These are phyloP conservation scores for Mortierella sp. DNA, from an alignment of 371 early-diverging fungal species.

Conservation along the genomic window DNA sequence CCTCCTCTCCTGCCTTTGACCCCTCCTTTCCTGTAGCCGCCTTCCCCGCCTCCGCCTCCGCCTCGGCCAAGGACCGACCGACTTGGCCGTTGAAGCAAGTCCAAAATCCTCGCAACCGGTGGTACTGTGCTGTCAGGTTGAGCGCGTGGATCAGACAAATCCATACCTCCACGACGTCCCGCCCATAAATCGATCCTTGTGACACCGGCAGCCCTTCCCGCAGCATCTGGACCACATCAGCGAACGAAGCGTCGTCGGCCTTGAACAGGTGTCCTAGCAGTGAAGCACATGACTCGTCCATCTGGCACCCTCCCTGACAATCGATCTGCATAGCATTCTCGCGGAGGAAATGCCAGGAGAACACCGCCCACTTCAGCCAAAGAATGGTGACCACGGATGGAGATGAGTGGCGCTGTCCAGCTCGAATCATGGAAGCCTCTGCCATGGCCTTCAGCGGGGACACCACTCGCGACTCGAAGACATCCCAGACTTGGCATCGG, in stretches of 20 bases:
- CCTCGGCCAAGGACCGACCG: constrained; percentile 5
- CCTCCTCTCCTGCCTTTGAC: not conserved
- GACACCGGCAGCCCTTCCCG: not conserved
- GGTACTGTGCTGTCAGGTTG: constrained; percentile 1
- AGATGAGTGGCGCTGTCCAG: not conserved
- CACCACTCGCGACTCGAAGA: constrained; percentile 13
- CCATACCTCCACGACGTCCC: constrained; percentile 42
- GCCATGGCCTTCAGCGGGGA: not conserved
- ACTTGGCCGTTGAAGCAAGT: constrained; percentile 29
- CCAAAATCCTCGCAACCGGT: constrained; percentile 22
- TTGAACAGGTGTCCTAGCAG: constrained; percentile 15
- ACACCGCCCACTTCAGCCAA: constrained; percentile 33
- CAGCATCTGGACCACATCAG: not conserved
- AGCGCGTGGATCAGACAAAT: constrained; percentile 36
- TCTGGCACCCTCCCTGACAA: not conserved
- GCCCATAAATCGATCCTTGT: constrained; percentile 13
- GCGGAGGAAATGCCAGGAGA: constrained; percentile 20
- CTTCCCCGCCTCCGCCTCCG: too few relatives aligned
- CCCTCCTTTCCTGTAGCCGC: too few relatives aligned
- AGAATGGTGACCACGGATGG: not conserved
- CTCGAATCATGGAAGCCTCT: not conserved
- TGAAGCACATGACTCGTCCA: not conserved
- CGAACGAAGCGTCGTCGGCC: constrained; percentile 11
- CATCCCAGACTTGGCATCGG: constrained; percentile 3
- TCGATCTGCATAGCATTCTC: not conserved